These are phyloP conservation scores for Cladosporium sp. DNA, from an alignment of 2,329 filamentous ascomycete genomes.

Conservation along the genomic window DNA sequence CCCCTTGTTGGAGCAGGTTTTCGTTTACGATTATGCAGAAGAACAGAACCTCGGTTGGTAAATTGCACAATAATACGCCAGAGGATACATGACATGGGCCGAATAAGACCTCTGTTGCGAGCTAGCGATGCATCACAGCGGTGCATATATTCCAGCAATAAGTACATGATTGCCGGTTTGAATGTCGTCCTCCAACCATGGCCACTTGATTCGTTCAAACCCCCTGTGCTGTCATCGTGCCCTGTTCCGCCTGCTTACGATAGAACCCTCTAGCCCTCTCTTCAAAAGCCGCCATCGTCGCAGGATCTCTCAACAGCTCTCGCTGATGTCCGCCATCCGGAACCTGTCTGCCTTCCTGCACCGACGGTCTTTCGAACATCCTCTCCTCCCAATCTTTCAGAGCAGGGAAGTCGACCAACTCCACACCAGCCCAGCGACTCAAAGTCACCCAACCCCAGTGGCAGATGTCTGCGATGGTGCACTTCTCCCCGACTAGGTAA, in stretches of 20 bases:
- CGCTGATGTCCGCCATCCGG: conserved; percentile 58
- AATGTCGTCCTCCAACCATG: no score
- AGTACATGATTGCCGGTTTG: no score
- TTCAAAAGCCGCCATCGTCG: conserved; percentile 54
- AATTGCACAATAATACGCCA: background rate
- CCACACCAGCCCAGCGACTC: conserved; percentile 56
- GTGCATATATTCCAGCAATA: no score
- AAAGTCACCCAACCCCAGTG: conserved; percentile 70
- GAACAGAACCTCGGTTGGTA: conserved; percentile 10
- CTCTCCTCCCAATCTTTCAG: conserved; percentile 71
- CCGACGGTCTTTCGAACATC: conserved; percentile 62
- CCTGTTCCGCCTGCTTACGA: conserved; percentile 61
- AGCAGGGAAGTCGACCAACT: conserved; percentile 68
- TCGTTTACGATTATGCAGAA: conserved; percentile 51
- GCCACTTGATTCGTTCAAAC: no score
- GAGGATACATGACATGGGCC: background rate
- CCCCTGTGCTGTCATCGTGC: conserved; percentile 36
- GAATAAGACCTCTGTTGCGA: no score
- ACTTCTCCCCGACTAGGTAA: conserved; percentile 57
- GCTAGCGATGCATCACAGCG: no score
- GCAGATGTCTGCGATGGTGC: conserved; percentile 71
- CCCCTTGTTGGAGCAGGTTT: conserved; percentile 10
- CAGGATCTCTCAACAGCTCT: conserved; percentile 54
- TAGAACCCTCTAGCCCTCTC: conserved; percentile 59
- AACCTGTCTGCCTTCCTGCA: conserved; percentile 71